Evolutionary conservation across 2,329 filamentous ascomycete genomes (phyloP).

Genomic region (Aspergillus sp.): DNA sequence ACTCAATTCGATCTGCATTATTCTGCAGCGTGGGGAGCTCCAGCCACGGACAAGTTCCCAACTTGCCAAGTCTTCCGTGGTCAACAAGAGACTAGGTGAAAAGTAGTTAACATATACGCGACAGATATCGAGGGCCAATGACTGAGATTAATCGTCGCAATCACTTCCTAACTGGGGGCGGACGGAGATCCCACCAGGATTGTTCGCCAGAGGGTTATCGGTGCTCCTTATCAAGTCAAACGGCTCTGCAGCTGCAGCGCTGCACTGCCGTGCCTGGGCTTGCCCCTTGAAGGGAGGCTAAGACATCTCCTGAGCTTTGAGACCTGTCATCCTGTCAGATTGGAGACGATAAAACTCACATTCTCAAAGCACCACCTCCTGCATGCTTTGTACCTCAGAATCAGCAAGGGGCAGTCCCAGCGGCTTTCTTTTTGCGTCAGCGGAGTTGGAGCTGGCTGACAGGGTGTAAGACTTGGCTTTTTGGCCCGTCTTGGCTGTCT

Average conservation of each 20-base stretch:
- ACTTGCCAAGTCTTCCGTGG: background rate
- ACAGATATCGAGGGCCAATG: background rate
- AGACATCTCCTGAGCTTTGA: background rate
- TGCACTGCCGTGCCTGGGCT: background rate
- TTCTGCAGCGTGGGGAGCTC: background rate
- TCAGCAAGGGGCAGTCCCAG: background rate
- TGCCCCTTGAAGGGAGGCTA: background rate
- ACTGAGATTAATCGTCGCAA: background rate
- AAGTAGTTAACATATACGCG: constrained; percentile 1
- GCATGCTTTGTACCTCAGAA: background rate
- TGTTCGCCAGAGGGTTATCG: background rate
- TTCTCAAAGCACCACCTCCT: no score
- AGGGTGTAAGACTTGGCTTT: background rate
- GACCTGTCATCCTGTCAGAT: background rate
- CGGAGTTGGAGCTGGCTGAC: background rate
- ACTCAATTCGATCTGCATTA: constrained; percentile 2
- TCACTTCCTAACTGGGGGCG: constrained; percentile 1
- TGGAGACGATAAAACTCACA: background rate
- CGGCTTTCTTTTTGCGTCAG: background rate
- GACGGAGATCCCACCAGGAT: constrained; percentile 20
- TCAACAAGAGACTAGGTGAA: background rate
- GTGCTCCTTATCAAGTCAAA: background rate
- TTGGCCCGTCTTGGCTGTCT: background rate
- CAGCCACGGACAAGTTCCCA: background rate
- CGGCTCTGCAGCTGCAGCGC: background rate